Conservation (phyloP, 2,329 filamentous ascomycete genomes). For the Botrytis byssoidea region DNA sequence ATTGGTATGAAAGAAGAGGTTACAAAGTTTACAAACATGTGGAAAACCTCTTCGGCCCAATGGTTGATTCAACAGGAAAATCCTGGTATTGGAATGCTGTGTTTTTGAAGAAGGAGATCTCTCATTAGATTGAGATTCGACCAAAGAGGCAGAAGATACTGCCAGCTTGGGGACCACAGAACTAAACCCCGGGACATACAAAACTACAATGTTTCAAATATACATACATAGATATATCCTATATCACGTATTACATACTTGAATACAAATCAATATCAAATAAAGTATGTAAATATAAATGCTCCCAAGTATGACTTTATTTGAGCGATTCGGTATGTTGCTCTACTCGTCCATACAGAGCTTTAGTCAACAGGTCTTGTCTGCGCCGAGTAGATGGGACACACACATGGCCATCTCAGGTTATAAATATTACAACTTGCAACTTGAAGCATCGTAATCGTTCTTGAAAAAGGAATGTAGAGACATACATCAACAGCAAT, state of each 20-base stretch:
- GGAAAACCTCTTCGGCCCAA: conserved; percentile 22
- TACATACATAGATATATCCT: not conserved
- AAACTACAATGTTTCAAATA: not conserved
- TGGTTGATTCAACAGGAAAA: conserved; percentile 27
- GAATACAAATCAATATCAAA: not conserved
- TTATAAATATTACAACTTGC: not conserved
- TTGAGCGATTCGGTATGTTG: not conserved
- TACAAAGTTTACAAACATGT: conserved; percentile 28
- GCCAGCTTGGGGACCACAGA: not conserved
- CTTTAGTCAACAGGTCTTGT: not conserved
- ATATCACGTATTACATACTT: not conserved
- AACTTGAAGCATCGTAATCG: not conserved
- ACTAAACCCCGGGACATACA: not conserved
- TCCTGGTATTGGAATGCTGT: conserved; percentile 28
- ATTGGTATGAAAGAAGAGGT: conserved; percentile 35
- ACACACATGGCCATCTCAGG: not conserved
- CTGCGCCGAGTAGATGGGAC: not conserved
- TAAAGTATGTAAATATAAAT: not conserved
- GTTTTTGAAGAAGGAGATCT: conserved; percentile 30
- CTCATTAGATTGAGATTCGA: no score
- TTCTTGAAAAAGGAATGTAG: no score
- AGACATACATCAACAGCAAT: not conserved
- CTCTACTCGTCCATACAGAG: not conserved
- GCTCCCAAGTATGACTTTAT: not conserved
- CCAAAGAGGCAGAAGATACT: not conserved